Percentiles rank a stretch among this genome's conserved stretches.
These are phyloP conservation scores for Aspergillus floridensis DNA, from an alignment of 2,329 filamentous ascomycete species.

Conservation along the genomic window DNA sequence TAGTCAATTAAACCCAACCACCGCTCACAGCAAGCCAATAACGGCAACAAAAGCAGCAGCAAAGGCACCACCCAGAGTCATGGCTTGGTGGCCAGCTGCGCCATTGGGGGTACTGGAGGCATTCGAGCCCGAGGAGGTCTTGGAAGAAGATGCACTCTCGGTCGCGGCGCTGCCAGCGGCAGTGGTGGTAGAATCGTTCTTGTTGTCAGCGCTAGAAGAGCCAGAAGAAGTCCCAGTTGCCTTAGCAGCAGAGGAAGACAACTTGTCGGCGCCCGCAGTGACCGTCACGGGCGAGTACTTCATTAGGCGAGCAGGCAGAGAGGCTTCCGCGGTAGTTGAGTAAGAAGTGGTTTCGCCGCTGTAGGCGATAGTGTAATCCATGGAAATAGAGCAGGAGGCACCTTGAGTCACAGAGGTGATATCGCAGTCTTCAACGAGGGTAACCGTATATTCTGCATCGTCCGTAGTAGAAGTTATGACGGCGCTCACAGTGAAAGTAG, in stretches of 20 bases:
- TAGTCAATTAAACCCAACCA: neutral
- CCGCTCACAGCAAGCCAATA: neutral
- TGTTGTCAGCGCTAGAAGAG: neutral
- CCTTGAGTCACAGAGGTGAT: slow-evolving; percentile 15
- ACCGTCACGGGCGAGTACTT: slow-evolving; percentile 13
- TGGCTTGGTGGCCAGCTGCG: neutral
- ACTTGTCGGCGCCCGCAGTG: slow-evolving; percentile 19
- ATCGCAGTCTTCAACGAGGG: slow-evolving; percentile 15
- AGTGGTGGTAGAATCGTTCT: neutral
- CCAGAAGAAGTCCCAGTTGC: neutral
- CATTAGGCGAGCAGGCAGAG: slow-evolving; percentile 9
- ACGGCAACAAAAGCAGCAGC: neutral
- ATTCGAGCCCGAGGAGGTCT: neutral
- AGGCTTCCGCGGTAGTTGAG: neutral
- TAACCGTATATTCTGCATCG: slow-evolving; percentile 7
- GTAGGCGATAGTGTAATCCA: neutral
- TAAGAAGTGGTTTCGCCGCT: slow-evolving; percentile 7
- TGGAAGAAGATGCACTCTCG: neutral
- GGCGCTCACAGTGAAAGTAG: slow-evolving; percentile 17
- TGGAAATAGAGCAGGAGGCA: slow-evolving; percentile 16
- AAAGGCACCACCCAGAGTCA: neutral
- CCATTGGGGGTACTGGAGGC: neutral
- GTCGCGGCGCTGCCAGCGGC: neutral
- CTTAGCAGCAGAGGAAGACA: slow-evolving; percentile 3
- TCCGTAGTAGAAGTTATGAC: slow-evolving; percentile 5